Conservation (phyloP, 352 stramenopile species). For the Phytophthora pistaciae region DNA sequence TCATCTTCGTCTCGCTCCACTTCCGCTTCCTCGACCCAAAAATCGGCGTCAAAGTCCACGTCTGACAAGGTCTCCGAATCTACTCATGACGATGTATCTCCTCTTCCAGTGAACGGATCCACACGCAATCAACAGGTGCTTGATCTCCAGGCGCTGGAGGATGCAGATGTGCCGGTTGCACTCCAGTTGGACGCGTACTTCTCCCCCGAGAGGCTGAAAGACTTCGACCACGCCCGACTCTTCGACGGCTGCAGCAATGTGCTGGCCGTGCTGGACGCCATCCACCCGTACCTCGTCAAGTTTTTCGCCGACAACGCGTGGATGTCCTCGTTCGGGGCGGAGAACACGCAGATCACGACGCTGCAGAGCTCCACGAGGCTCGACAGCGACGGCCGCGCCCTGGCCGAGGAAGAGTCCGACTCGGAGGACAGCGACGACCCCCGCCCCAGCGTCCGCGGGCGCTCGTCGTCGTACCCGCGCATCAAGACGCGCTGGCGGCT, state of each 20-base stretch:
- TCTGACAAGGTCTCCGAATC: conserved; percentile 3
- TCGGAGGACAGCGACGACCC: conserved; percentile 44
- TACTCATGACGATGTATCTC: conserved; percentile 2
- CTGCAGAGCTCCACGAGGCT: conserved; percentile 45
- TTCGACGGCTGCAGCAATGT: conserved; percentile 72
- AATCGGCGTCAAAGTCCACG: conserved; percentile 2
- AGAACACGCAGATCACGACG: conserved; percentile 51
- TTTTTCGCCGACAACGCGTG: conserved; percentile 59
- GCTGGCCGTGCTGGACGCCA: conserved; percentile 65
- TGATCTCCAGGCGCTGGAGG: conserved; percentile 36
- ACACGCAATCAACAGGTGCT: conserved; percentile 8
- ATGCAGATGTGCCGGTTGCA: conserved; percentile 38
- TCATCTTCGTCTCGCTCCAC: neutral
- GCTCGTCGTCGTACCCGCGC: conserved; percentile 37
- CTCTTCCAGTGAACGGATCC: neutral
- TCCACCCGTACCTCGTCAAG: conserved; percentile 60
- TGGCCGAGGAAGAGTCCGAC: conserved; percentile 46
- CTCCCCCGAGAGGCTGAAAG: conserved; percentile 38
- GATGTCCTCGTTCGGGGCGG: conserved; percentile 34
- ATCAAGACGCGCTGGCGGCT: conserved; percentile 43
- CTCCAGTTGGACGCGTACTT: conserved; percentile 68
- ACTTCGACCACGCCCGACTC: conserved; percentile 62
- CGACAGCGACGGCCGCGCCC: conserved; percentile 37
- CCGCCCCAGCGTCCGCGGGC: conserved; percentile 20
- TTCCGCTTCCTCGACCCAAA: neutral